These are phyloP conservation scores for Chenopodium quinoa DNA, from an alignment of 148 eudicot species.

Conservation along the genomic window DNA sequence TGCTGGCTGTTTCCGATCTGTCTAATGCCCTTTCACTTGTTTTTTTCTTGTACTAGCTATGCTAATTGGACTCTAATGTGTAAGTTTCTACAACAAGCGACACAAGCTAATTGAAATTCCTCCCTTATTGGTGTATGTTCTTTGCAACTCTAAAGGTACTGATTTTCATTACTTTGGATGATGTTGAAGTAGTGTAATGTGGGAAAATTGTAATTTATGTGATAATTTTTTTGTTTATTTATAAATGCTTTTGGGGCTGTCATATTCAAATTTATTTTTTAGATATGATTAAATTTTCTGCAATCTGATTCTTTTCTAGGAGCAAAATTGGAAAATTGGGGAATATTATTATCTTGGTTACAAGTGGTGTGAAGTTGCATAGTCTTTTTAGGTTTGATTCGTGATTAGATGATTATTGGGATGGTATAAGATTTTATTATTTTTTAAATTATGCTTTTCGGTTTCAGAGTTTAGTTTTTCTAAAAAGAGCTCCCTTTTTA, in stretches of 20 bases:
- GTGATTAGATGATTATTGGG: slow-evolving; percentile 16
- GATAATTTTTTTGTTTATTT: too few species aligned
- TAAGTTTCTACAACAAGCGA: neutral
- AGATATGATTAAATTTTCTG: slow-evolving; percentile 13
- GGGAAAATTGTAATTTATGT: too few species aligned
- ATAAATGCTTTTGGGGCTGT: neutral
- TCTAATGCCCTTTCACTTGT: neutral
- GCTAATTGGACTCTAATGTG: neutral
- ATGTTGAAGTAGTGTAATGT: too few species aligned
- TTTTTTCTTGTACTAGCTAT: neutral
- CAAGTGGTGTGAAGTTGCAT: slow-evolving; percentile 9
- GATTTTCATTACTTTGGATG: too few species aligned
- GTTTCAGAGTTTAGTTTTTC: slow-evolving; percentile 1
- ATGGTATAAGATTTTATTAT: neutral
- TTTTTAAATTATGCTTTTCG: neutral
- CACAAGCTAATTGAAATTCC: too few species aligned
- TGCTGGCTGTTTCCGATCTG: neutral
- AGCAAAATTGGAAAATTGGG: neutral
- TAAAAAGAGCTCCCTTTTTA: neutral
- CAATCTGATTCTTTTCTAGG: slow-evolving; percentile 12
- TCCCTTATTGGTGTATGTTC: too few species aligned
- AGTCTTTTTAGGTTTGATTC: slow-evolving; percentile 7
- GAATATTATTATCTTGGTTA: neutral
- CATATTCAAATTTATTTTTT: neutral
- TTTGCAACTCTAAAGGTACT: too few species aligned